These are phyloP conservation scores for Zymoseptoria ardabiliae DNA, from an alignment of 2,329 filamentous ascomycete genomes.

Conservation along the genomic window DNA sequence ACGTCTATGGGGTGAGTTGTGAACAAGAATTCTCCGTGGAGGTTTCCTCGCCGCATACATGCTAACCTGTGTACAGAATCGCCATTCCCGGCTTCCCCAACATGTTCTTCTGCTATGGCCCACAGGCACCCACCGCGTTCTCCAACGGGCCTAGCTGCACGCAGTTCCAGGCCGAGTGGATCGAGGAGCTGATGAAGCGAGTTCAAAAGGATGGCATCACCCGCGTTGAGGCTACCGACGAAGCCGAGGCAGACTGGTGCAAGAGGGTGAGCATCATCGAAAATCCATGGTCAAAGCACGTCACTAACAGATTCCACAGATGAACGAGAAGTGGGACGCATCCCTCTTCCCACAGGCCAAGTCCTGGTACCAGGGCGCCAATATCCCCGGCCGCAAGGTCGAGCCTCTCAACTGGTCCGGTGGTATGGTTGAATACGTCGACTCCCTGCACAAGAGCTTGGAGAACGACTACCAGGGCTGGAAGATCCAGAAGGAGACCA, in stretches of 20 bases:
- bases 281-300: too few species aligned
- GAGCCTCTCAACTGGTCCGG: conserved; percentile 41
- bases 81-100: conserved; percentile 30
- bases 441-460: conserved; percentile 21
- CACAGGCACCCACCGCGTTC: conserved; percentile 42
- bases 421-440: conserved; percentile 31
- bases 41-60: neutral
- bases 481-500: conserved; percentile 13
- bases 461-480: conserved; percentile 27
- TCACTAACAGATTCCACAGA: conserved; percentile 4
- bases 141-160: conserved; percentile 40
- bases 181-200: conserved; percentile 38
- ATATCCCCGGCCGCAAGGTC: conserved; percentile 39
- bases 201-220: conserved; percentile 31
- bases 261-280: conserved; percentile 18
- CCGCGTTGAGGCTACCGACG: conserved; percentile 31
- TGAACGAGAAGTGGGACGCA: conserved; percentile 23
- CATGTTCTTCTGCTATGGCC: conserved; percentile 39
- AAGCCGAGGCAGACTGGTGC: conserved; percentile 38
- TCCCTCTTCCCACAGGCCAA: conserved; percentile 27
- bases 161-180: conserved; percentile 37
- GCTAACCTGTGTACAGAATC: conserved; percentile 16
- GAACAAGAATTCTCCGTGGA: neutral
- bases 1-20: conserved; percentile 30
- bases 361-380: conserved; percentile 33